Percentiles rank a stretch among this genome's conserved stretches.
phyloP scores from a whole-genome alignment of 2,329 filamentous ascomycete genomes.

The Trichoderma simmonsii region DNA sequence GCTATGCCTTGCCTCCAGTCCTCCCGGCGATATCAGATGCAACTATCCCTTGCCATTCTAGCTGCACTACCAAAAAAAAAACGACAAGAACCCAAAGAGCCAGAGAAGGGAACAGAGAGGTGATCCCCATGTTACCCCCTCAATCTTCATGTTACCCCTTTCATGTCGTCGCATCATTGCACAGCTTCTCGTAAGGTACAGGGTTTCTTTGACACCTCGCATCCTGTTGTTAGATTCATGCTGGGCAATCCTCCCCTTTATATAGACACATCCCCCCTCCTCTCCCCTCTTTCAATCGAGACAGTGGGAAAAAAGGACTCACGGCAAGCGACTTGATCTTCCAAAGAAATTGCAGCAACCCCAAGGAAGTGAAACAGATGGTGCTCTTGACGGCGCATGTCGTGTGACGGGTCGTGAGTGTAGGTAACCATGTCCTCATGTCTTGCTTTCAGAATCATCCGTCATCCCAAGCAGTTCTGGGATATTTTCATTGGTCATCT shows the following conservation, averaged over 20 bases:
- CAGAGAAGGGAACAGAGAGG: background rate
- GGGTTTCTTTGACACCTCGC: slow-evolving; percentile 3
- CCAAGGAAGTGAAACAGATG: slow-evolving; percentile 15
- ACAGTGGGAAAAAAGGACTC: background rate
- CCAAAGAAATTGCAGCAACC: slow-evolving; percentile 16
- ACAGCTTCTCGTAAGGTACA: slow-evolving; percentile 12
- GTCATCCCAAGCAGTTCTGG: background rate
- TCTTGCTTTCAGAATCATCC: background rate
- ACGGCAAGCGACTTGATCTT: slow-evolving; percentile 19
- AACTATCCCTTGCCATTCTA: background rate
- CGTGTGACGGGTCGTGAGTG: background rate
- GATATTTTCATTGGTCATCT: background rate
- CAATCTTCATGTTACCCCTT: too few relatives aligned
- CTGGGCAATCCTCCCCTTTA: background rate
- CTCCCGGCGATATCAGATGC: slow-evolving; percentile 16
- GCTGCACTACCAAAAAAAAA: background rate
- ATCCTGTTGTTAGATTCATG: background rate
- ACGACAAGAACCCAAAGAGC: background rate
- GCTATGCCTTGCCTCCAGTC: background rate
- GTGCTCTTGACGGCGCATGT: slow-evolving; percentile 13
- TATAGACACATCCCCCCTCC: background rate
- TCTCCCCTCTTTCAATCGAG: background rate
- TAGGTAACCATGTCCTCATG: background rate
- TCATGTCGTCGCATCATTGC: background rate
- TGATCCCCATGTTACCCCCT: background rate